These are phyloP conservation scores for Phytopythium helicoides DNA, from an alignment of 352 stramenopile species.

Conservation along the genomic window DNA sequence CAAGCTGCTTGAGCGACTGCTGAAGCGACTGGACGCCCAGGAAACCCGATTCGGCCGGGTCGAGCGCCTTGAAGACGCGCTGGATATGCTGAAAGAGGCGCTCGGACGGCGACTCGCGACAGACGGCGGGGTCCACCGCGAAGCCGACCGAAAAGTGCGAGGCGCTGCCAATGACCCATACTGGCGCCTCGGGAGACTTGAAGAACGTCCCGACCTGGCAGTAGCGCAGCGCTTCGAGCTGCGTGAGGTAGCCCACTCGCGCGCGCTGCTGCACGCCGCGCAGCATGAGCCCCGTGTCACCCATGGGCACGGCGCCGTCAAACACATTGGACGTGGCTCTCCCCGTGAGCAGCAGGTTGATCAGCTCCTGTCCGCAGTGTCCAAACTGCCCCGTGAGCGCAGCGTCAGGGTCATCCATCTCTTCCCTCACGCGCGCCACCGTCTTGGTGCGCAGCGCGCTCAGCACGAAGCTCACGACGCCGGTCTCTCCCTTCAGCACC, in stretches of 20 bases:
- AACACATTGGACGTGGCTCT: slow-evolving; percentile 81
- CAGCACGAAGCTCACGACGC: slow-evolving; percentile 72
- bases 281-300: slow-evolving; percentile 70
- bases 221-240: slow-evolving; percentile 89
- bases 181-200: slow-evolving; percentile 82
- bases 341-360: slow-evolving; percentile 85
- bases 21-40: slow-evolving; percentile 63
- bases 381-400: slow-evolving; percentile 70
- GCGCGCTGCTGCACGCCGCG: slow-evolving; percentile 51
- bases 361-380: slow-evolving; percentile 82
- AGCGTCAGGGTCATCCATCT: slow-evolving; percentile 74
- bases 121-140: slow-evolving; percentile 47
- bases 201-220: slow-evolving; percentile 90
- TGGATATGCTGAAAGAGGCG: slow-evolving; percentile 83
- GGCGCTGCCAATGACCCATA: slow-evolving; percentile 90
- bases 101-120: slow-evolving; percentile 65
- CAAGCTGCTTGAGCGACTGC: slow-evolving; percentile 66
- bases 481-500: slow-evolving; percentile 28
- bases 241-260: slow-evolving; percentile 84
- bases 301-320: slow-evolving; percentile 75
- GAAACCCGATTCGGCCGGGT: slow-evolving; percentile 88
- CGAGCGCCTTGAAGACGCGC: slow-evolving; percentile 87
- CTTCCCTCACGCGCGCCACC: slow-evolving; percentile 34
- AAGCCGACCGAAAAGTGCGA: slow-evolving; percentile 92
- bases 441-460: slow-evolving; percentile 65